Conservation (phyloP, 176 grass and related monocot species). For the Eragrostis curvula region DNA sequence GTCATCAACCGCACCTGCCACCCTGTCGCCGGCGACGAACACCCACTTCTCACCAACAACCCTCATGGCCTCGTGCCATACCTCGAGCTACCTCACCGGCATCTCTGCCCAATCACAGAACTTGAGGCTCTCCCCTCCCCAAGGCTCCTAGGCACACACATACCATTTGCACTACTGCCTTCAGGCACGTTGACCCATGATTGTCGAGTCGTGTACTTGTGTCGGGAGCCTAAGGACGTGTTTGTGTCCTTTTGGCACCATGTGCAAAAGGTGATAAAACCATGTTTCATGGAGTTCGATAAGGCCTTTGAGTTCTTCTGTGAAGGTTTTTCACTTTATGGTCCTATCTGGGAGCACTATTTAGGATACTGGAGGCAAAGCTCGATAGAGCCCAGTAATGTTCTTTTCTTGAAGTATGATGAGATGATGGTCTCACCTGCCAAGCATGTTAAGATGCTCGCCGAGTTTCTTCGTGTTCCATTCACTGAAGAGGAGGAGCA, state of each 20-base stretch:
- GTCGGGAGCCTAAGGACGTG: slow-evolving; percentile 21
- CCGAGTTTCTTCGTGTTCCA: slow-evolving; percentile 22
- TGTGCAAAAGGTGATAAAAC: not conserved
- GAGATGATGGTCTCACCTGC: not conserved
- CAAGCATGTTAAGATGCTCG: slow-evolving; percentile 18
- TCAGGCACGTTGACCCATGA: no score
- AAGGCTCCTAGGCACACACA: not conserved
- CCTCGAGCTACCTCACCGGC: not conserved
- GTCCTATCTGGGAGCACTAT: slow-evolving; percentile 12
- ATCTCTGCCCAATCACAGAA: not conserved
- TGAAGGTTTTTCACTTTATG: not conserved
- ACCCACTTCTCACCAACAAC: not conserved
- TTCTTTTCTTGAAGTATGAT: slow-evolving; percentile 33
- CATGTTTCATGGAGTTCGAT: not conserved
- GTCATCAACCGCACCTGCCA: not conserved
- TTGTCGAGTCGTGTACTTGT: slow-evolving; percentile 4
- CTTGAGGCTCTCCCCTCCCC: not conserved
- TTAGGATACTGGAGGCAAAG: slow-evolving; percentile 7
- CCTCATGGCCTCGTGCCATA: not conserved
- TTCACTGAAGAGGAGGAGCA: slow-evolving; percentile 12
- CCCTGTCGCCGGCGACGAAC: not conserved
- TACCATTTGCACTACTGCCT: not conserved
- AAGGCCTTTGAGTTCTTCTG: slow-evolving; percentile 1
- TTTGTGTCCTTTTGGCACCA: slow-evolving; percentile 2
- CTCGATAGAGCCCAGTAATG: not conserved